These are phyloP conservation scores for Populus euphratica DNA, from an alignment of 345 rosid species.

Conservation along the genomic window DNA sequence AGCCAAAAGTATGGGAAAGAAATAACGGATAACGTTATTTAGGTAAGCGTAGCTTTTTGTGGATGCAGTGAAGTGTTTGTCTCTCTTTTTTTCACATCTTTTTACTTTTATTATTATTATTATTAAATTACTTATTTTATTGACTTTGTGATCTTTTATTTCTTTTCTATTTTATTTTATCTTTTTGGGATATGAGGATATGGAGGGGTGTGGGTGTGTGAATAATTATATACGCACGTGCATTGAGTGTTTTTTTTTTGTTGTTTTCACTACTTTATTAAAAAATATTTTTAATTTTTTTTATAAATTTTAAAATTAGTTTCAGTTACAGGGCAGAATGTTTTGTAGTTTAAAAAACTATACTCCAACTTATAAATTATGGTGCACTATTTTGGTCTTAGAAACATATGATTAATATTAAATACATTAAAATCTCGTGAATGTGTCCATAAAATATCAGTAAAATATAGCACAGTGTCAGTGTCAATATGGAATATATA, in stretches of 20 bases:
- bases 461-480: neutral
- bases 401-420: too few species aligned
- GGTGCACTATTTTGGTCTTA: too few species aligned
- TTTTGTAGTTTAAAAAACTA: too few species aligned
- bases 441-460: too few species aligned
- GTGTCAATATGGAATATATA: neutral
- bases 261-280: neutral
- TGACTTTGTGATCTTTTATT: neutral
- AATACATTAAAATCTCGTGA: too few species aligned
- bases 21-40: slow-evolving; percentile 71
- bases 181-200: slow-evolving; percentile 24
- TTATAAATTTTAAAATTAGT: too few species aligned
- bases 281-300: too few species aligned
- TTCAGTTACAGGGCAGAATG: too few species aligned
- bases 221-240: slow-evolving; percentile 71
- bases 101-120: neutral
- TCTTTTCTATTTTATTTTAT: slow-evolving; percentile 9
- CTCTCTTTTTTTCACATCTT: slow-evolving; percentile 2
- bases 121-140: neutral
- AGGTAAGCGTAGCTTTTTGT: slow-evolving; percentile 33
- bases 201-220: slow-evolving; percentile 30
- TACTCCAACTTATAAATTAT: too few species aligned
- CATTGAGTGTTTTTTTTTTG: slow-evolving; percentile 3
- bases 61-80: slow-evolving; percentile 3
- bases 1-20: slow-evolving; percentile 27